Base-by-base conservation (phyloP, 108 stramenopile genomes). In the Tribonema minus region DNA sequence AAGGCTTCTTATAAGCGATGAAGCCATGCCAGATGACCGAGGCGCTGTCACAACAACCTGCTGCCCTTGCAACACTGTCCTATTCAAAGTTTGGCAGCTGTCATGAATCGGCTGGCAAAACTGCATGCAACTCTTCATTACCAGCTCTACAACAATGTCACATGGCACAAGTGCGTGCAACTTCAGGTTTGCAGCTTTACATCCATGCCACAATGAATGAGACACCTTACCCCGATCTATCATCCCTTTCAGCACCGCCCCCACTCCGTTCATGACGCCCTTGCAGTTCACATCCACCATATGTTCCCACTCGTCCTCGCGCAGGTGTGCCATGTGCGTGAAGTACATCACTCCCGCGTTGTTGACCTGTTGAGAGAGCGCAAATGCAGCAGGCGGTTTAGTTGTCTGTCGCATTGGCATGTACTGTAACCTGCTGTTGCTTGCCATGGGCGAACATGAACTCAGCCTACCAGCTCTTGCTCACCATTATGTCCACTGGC, bases 311-410 rank as follows among this genome's bases (percentile, higher is more conserved):
- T 91, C 88, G 67, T 92, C 91, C 89, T 87, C 84, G 41, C 86
- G 62, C 9, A 67, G 75, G 71, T 90, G 88, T 76, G 90, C 80
- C 89, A 92, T 90, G 68, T 77, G 61, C 0, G 90, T 91, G 68
- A 88, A 90, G 76, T 90, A 90, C 91, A 92, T 92, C 67, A 92
- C 92, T 9, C 92, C 92, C 28, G 92, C 88, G 64, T 83, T 84
- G 80, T 86, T 87, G 36, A 89, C 71, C 29, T 6, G 6, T 15
- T 15, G 15, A 15, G 9, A 6, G 41, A 46, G 6, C 9, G 41
- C 41, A 46, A 15, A 15, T 46, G 41, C 41, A 46, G 15, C 9
- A 46, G 6, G 6, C 9, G 6, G 41, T 15, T 46, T 15, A 46
- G 15, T 12, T 15, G 6, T 46, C 41, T 15, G 41, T 12, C 15